Conservation (phyloP, 768 basidiomycete genomes). For the Omphalotus guepiniiformis region DNA sequence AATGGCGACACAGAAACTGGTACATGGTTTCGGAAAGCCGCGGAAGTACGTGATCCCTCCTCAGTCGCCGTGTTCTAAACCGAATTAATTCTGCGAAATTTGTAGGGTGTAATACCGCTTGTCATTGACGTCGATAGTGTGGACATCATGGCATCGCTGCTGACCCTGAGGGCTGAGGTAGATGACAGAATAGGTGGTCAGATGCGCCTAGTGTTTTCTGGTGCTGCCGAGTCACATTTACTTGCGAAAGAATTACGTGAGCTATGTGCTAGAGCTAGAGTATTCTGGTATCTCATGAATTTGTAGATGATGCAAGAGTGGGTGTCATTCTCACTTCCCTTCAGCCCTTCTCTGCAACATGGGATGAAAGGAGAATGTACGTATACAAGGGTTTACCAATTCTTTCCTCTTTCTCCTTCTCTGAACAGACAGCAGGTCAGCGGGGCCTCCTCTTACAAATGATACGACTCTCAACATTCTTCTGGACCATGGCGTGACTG, state of each 20-base stretch:
- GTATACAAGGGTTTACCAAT: conserved; percentile 15
- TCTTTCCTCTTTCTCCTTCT: not conserved
- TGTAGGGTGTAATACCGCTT: conserved; percentile 58
- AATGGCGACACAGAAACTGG: conserved; percentile 42
- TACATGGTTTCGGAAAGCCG: conserved; percentile 52
- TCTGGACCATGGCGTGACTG: conserved; percentile 68
- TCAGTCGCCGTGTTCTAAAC: not conserved
- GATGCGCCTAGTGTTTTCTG: conserved; percentile 60
- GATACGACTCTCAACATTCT: conserved; percentile 60
- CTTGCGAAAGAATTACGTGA: conserved; percentile 64
- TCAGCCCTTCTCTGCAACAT: conserved; percentile 64
- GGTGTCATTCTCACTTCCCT: conserved; percentile 51
- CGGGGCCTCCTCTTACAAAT: conserved; percentile 72
- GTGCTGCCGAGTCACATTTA: conserved; percentile 60
- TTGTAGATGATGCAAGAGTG: conserved; percentile 40
- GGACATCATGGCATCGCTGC: conserved; percentile 68
- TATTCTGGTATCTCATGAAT: not conserved
- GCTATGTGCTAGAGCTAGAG: conserved; percentile 1
- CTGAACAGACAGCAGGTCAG: conserved; percentile 51
- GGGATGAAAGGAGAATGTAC: conserved; percentile 70
- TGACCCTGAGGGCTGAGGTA: conserved; percentile 65
- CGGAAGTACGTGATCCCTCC: conserved; percentile 36
- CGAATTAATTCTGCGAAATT: not conserved
- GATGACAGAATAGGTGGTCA: conserved; percentile 52
- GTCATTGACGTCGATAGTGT: conserved; percentile 65